Conservation (phyloP, 2,329 filamentous ascomycete species). For the Fusarium marasasianum region DNA sequence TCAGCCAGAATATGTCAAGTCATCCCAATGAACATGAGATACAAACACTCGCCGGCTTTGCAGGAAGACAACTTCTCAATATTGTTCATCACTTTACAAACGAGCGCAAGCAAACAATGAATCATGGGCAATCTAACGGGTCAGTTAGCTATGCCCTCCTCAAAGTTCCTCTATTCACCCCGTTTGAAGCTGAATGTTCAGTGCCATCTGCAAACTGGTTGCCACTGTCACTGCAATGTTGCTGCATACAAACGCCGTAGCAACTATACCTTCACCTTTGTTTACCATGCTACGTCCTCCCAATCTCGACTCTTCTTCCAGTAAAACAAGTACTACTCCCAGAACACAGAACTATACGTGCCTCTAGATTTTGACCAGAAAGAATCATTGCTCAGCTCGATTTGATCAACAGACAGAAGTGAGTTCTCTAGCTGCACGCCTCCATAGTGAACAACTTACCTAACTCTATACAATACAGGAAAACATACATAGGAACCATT, state of each 20-base stretch:
- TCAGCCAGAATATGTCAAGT: too few relatives aligned
- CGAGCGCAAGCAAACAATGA: neutral
- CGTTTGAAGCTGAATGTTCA: neutral
- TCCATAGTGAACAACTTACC: neutral
- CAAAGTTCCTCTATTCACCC: neutral
- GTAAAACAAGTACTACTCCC: neutral
- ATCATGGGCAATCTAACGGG: neutral
- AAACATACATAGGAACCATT: neutral
- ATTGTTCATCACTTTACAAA: neutral
- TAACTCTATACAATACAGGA: neutral
- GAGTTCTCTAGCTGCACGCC: neutral
- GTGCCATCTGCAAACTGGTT: neutral
- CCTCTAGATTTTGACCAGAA: neutral
- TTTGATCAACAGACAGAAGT: neutral
- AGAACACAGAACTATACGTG: too few relatives aligned
- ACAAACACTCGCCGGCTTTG: neutral
- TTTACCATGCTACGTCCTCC: neutral
- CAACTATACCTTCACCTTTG: neutral
- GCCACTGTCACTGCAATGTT: conserved; percentile 9
- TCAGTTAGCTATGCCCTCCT: neutral
- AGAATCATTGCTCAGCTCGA: neutral
- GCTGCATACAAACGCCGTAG: neutral
- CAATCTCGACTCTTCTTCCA: neutral
- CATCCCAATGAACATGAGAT: neutral
- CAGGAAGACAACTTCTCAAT: neutral